These are phyloP conservation scores for Linum lewisii DNA, from an alignment of 345 rosid genomes.

Conservation along the genomic window DNA sequence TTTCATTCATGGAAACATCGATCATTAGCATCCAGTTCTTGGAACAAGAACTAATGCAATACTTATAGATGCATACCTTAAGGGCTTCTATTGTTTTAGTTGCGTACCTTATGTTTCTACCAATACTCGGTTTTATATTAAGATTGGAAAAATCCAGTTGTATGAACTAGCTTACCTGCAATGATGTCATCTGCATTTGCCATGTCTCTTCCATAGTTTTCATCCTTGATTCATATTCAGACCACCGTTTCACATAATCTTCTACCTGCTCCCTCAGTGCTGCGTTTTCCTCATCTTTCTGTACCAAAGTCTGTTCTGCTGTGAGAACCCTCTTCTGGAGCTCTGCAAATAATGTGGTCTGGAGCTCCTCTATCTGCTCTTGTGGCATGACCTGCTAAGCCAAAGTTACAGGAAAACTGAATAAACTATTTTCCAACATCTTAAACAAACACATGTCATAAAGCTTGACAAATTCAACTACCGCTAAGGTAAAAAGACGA, in stretches of 20 bases:
- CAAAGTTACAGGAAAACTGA: background rate
- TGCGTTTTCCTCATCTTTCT: slow-evolving; percentile 79
- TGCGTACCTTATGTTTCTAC: too few species aligned
- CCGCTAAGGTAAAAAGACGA: background rate
- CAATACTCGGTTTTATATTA: background rate
- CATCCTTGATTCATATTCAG: slow-evolving; percentile 75
- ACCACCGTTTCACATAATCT: slow-evolving; percentile 63
- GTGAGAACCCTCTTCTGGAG: slow-evolving; percentile 59
- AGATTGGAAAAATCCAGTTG: background rate
- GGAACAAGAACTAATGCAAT: background rate
- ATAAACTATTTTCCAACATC: background rate
- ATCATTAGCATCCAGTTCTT: background rate
- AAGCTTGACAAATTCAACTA: background rate
- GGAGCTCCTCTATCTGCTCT: slow-evolving; percentile 43
- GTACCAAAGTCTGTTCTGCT: slow-evolving; percentile 55
- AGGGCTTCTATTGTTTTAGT: too few species aligned
- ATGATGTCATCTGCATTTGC: slow-evolving; percentile 82
- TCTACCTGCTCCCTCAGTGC: slow-evolving; percentile 63
- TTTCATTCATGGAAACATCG: too few species aligned
- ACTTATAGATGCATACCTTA: too few species aligned
- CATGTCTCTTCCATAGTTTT: slow-evolving; percentile 93
- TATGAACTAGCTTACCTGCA: slow-evolving; percentile 52
- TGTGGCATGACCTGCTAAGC: slow-evolving; percentile 40
- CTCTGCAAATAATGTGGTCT: slow-evolving; percentile 48
- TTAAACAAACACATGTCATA: background rate